Evolutionary conservation across 306 rosid genomes (phyloP).

Genomic region (Prunus mume): DNA sequence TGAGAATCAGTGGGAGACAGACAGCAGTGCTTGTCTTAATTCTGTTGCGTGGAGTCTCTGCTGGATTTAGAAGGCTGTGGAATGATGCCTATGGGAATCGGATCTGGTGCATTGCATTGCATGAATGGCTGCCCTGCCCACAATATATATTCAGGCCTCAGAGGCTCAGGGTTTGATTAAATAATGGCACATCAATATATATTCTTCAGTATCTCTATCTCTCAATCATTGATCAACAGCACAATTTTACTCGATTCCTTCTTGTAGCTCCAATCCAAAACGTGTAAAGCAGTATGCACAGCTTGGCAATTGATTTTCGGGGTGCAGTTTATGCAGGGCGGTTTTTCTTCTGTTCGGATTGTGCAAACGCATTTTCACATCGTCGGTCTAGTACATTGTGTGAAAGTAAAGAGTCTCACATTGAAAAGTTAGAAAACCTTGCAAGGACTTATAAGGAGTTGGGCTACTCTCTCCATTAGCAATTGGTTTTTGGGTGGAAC

Average conservation of each 20-base stretch:
- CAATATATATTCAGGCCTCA: no score
- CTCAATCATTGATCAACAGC: not conserved
- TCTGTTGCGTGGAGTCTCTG: slow-evolving; percentile 15
- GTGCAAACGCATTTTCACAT: no score
- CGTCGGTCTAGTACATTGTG: no score
- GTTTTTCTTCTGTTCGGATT: no score
- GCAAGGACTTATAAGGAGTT: no score
- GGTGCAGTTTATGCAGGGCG: no score
- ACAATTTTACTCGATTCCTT: not conserved
- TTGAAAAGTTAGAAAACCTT: no score
- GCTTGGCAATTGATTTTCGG: not conserved
- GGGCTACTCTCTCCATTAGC: rapidly evolving
- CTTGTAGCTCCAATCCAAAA: not conserved
- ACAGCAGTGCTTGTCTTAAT: no score
- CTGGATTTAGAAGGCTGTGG: not conserved
- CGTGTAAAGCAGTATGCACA: not conserved
- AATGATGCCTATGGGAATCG: slow-evolving; percentile 22
- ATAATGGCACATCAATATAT: not conserved
- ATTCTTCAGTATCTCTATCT: not conserved
- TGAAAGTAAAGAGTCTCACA: rapidly evolving
- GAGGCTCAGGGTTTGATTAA: no score
- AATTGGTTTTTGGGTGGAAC: no score
- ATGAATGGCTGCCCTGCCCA: no score
- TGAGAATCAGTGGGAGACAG: slow-evolving; percentile 15
- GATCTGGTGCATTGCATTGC: not conserved